phyloP scores from a whole-genome alignment of 805 yeast species.

The Grigorovia transvaalensis region DNA sequence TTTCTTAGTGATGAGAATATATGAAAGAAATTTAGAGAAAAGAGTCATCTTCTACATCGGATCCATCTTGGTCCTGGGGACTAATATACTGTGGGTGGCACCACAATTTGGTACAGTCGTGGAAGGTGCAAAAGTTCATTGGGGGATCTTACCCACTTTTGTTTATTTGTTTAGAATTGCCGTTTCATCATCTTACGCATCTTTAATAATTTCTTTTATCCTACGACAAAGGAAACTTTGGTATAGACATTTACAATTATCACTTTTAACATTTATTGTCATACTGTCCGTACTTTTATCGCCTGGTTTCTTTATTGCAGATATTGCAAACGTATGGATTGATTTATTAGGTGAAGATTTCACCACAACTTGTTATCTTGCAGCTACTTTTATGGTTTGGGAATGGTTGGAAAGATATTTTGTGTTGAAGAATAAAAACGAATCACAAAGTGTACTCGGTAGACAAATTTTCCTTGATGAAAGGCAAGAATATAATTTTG shows the following conservation, averaged over 20 bases:
- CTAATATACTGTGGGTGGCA: conserved; percentile 64
- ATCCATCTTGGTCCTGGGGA: conserved; percentile 37
- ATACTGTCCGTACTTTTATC: conserved; percentile 47
- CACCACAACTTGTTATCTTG: conserved; percentile 59
- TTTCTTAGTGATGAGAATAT: conserved; percentile 57
- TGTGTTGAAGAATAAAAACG: conserved; percentile 45
- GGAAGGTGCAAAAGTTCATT: conserved; percentile 21
- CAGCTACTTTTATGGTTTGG: conserved; percentile 70
- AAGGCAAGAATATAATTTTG: conserved; percentile 22
- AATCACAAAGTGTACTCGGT: conserved; percentile 65
- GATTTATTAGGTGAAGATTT: conserved; percentile 63
- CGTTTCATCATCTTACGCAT: conserved; percentile 56
- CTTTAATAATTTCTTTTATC: conserved; percentile 47
- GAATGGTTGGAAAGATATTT: conserved; percentile 71
- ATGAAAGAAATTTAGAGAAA: conserved; percentile 58
- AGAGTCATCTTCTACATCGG: conserved; percentile 54
- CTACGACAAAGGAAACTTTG: conserved; percentile 43
- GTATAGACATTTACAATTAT: conserved; percentile 34
- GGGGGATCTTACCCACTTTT: conserved; percentile 60
- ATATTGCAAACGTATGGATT: conserved; percentile 67
- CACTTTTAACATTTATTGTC: conserved; percentile 48
- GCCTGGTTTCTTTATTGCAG: conserved; percentile 64
- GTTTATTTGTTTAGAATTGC: conserved; percentile 66
- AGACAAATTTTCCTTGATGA: conserved; percentile 67
- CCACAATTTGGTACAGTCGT: conserved; percentile 27